These are phyloP conservation scores for Larix kaempferi DNA, from an alignment of 75 land plant genomes.

Conservation along the genomic window DNA sequence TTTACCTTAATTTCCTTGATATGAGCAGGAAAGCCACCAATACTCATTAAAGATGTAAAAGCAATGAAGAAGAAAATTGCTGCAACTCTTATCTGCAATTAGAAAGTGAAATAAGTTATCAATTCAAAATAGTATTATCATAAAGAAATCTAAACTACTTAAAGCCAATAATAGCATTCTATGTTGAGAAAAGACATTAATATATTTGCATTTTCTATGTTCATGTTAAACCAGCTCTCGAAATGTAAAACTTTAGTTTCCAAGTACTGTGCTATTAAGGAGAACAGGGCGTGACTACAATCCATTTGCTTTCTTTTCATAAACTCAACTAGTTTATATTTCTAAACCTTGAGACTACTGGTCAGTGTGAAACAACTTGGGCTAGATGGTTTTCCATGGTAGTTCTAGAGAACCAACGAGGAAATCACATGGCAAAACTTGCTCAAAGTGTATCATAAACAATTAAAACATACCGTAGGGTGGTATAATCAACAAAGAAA, in stretches of 20 bases:
- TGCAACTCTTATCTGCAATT: slow-evolving; percentile 68
- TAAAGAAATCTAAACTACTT: neutral
- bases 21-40: slow-evolving; percentile 73
- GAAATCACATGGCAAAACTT: no score
- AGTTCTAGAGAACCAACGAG: no score
- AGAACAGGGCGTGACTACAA: neutral
- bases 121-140: neutral
- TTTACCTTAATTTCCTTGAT: slow-evolving; percentile 76
- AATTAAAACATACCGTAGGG: neutral
- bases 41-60: slow-evolving; percentile 55
- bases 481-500: no score
- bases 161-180: neutral
- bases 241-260: neutral
- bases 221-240: neutral
- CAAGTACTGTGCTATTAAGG: neutral
- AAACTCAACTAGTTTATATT: neutral
- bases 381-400: no score
- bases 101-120: neutral
- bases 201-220: neutral
- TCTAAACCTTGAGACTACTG: neutral
- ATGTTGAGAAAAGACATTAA: neutral
- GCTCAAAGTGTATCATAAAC: neutral
- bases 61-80: slow-evolving; percentile 69
- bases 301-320: neutral
- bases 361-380: no score